Base-by-base conservation (phyloP, 2,329 filamentous ascomycete genomes). In the Exophiala xenobiotica region DNA sequence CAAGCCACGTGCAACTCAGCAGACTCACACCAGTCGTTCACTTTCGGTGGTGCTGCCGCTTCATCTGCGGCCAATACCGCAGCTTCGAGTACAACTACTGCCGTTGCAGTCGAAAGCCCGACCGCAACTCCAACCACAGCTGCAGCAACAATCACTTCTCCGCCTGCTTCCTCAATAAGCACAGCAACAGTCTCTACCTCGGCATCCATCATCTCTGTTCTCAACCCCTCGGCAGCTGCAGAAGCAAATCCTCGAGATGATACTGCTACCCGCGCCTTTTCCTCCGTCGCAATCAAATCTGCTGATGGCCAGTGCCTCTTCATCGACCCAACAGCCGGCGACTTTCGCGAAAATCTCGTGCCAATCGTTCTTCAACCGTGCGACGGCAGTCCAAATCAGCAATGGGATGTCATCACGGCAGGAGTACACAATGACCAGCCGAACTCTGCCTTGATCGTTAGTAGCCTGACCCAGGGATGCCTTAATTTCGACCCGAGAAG, bases 291-390 rank as follows among this genome's bases (percentile, higher is more conserved):
- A 11, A 46, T 54, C 41, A 50, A 51, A 43, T 54, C 51, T 1
- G 9, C 51, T n/a, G 44, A 39, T 6, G 47, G 47, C 19, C 51
- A 38, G 12, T 54, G 51, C 18, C 47, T 54, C 12, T 50, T 51
- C 46, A 47, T 54, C 41, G 47, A 54, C 31, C 46, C 46, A 7
- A 43, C 46, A 19, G 51, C 51, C 4, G 51, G 51, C 22, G 51
- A 54, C 33, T 54, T 54, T 31, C 51, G 51, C 6, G 51, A 54
- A 26, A 46, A 50, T 23, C 46, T 54, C 23, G 51, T 54, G n/a
- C 47, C 51, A 5, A 54, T 54, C 24, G 38, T 47, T 7, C 47
- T 54, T 4, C 41, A 50, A 16, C 41, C 46, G 3, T 54, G 51
- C 29, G 47, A 54, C 14, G 51, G 42, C 6, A 33, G 29, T 9